Base-by-base conservation (phyloP, 768 basidiomycete species). In the Pisolithus albus region DNA sequence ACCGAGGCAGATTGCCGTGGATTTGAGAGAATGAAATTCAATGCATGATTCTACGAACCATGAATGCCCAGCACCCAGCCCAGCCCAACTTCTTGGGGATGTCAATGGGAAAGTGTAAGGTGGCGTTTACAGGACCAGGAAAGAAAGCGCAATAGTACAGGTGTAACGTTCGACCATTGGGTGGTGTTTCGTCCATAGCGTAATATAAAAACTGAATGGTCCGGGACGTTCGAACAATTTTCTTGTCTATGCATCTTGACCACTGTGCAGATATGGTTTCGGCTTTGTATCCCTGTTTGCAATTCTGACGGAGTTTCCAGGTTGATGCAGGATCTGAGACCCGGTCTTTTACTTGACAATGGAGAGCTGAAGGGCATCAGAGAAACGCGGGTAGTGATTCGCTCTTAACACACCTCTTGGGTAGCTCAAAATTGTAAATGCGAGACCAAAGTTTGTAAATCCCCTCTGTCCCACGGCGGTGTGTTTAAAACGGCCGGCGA, bases 91-190 rank as follows among this genome's bases (percentile, higher is more conserved):
- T 43, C 88, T 92, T 61, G 34, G 46, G 16, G 28, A 21, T 37
- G 45, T 47, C 24, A 50, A 47, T 8, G 42, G 45, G 47, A 38
- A 23, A 36, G 10, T 24, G n/a, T 30, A 16, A 7, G 8, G 30
- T 43, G n/a, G n/a, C 21, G 15, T 5, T 11, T 46, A 43, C 16
- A 41, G 43, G n/a, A 9, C 24, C 84, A 50, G 59, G 21, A 7
- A 30, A 30, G 96, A 65, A 68, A 90, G 94, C 1, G 91, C 91
- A 92, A 98, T 95, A 67, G 97, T 98, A n/a, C n/a, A 4, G 93
- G 95, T 0, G 94, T 95, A 0, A 97, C 93, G 0, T 94, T 84
- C 76, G 96, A 73, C 42, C 73, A 75, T 52, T 78, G 71, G 0
- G 92, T 86, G 0, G 91, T 90, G 50, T n/a, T 21, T 26, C 37